A percentile compares a stretch with the other conserved stretches of the same genome.
phyloP scores from a whole-genome alignment of 73 alveolate species.

The Symbiodinium pilosum region DNA sequence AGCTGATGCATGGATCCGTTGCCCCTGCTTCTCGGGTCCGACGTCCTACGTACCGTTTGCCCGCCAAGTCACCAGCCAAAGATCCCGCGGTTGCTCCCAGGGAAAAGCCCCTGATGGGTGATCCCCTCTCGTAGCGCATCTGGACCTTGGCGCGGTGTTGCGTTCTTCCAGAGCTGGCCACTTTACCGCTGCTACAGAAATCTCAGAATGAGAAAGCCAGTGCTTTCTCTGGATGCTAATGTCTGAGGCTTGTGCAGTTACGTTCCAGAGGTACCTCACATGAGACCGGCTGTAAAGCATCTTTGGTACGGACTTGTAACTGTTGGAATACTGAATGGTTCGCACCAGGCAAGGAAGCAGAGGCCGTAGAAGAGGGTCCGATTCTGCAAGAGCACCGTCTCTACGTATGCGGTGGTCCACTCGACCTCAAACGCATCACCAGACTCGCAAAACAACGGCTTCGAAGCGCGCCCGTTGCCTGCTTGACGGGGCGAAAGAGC shows the following conservation, averaged over 20 bases:
- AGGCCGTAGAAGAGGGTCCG: conserved; percentile 75
- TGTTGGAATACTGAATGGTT: too few relatives aligned
- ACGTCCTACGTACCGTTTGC: background rate
- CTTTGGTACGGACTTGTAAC: too few relatives aligned
- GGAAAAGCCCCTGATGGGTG: conserved; percentile 52
- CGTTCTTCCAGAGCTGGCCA: background rate
- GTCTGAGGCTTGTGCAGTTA: background rate
- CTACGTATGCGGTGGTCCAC: conserved; percentile 68
- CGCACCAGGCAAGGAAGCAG: conserved; percentile 40
- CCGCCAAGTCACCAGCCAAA: conserved; percentile 7
- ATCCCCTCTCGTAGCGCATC: conserved; percentile 35
- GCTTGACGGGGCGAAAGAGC: conserved; percentile 24
- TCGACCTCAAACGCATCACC: background rate
- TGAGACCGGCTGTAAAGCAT: background rate
- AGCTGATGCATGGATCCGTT: too few relatives aligned
- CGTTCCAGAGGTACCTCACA: conserved; percentile 46
- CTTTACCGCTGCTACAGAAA: too few relatives aligned
- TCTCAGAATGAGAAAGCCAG: background rate
- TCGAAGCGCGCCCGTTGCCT: too few relatives aligned
- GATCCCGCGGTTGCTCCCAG: conserved; percentile 80
- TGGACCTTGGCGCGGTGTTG: conserved; percentile 10
- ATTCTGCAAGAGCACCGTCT: conserved; percentile 25
- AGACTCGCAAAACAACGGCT: background rate
- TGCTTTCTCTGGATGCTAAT: too few relatives aligned
- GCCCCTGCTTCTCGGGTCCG: background rate